phyloP scores from a whole-genome alignment of 352 stramenopile species.

The Pseudoperonospora humuli region DNA sequence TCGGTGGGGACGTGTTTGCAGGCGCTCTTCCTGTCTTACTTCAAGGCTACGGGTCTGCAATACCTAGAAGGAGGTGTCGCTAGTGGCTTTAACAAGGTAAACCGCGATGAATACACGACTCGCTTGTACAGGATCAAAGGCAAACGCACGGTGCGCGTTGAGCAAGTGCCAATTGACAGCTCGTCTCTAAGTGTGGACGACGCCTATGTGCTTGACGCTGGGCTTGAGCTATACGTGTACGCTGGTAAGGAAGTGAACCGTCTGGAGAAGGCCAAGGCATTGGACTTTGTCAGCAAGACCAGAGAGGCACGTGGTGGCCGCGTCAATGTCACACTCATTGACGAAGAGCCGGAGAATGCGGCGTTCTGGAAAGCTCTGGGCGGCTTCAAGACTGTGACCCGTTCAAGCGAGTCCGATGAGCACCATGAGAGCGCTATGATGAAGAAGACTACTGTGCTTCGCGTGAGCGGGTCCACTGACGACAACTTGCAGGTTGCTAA shows the following conservation, averaged over 20 bases:
- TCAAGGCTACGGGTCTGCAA: slow-evolving; percentile 86
- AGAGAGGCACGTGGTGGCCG: slow-evolving; percentile 73
- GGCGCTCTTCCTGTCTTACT: slow-evolving; percentile 91
- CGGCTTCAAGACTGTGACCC: slow-evolving; percentile 69
- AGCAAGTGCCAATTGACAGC: slow-evolving; percentile 76
- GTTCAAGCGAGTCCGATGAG: slow-evolving; percentile 53
- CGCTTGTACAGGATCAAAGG: slow-evolving; percentile 88
- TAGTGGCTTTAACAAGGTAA: slow-evolving; percentile 90
- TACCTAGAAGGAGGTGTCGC: slow-evolving; percentile 91
- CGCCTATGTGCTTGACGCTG: slow-evolving; percentile 91
- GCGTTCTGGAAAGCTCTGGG: slow-evolving; percentile 91
- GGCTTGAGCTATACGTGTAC: slow-evolving; percentile 88
- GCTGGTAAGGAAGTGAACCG: slow-evolving; percentile 70
- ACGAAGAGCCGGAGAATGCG: slow-evolving; percentile 82
- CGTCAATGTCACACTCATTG: slow-evolving; percentile 82
- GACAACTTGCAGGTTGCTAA: slow-evolving; percentile 45
- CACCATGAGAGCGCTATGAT: slow-evolving; percentile 49
- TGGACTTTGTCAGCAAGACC: slow-evolving; percentile 85
- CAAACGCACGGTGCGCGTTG: slow-evolving; percentile 80
- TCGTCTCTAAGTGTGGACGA: slow-evolving; percentile 89
- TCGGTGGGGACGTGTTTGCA: slow-evolving; percentile 11
- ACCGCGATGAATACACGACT: slow-evolving; percentile 80
- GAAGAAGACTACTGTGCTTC: slow-evolving; percentile 64
- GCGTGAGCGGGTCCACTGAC: slow-evolving; percentile 62
- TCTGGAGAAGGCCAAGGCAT: slow-evolving; percentile 88